Evolutionary conservation across 2,329 filamentous ascomycete genomes (phyloP).

Genomic region (Alternaria brassicicola): DNA sequence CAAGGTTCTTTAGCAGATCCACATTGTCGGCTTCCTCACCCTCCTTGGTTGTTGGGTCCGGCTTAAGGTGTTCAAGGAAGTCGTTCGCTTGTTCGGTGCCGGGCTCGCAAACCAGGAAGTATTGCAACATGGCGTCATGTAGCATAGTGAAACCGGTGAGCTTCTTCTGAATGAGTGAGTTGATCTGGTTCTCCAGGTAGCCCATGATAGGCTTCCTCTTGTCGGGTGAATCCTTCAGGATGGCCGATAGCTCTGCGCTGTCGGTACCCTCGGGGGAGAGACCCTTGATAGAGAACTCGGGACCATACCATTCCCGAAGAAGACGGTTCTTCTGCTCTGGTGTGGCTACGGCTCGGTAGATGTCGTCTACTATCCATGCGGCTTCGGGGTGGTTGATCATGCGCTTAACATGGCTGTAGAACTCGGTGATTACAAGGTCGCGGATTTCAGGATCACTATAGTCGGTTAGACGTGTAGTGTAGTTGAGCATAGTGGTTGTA

Average conservation of each 20-base stretch:
- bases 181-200: conserved; percentile 84
- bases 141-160: conserved; percentile 96
- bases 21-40: conserved; percentile 57
- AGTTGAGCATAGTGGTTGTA: background rate
- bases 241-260: conserved; percentile 72
- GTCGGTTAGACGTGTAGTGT: conserved; percentile 14
- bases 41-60: conserved; percentile 73
- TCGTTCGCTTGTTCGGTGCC: conserved; percentile 83
- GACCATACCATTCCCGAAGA: conserved; percentile 93
- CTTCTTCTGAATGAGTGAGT: conserved; percentile 93
- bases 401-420: conserved; percentile 90
- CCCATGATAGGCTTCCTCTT: conserved; percentile 89
- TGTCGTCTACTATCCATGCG: conserved; percentile 96
- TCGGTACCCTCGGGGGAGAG: conserved; percentile 53
- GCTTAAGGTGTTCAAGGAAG: conserved; percentile 88
- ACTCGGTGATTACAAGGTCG: conserved; percentile 89
- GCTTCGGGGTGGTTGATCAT: conserved; percentile 96
- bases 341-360: conserved; percentile 88
- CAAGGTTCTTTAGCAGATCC: conserved; percentile 91
- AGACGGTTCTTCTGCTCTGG: conserved; percentile 83
- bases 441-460: conserved; percentile 79
- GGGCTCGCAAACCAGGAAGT: conserved; percentile 79
- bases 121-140: conserved; percentile 97
- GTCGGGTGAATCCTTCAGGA: conserved; percentile 78
- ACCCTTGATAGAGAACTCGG: conserved; percentile 86